These are phyloP conservation scores for Neopestalotiopsis sp. DNA, from an alignment of 2,329 filamentous ascomycete species.

Conservation along the genomic window DNA sequence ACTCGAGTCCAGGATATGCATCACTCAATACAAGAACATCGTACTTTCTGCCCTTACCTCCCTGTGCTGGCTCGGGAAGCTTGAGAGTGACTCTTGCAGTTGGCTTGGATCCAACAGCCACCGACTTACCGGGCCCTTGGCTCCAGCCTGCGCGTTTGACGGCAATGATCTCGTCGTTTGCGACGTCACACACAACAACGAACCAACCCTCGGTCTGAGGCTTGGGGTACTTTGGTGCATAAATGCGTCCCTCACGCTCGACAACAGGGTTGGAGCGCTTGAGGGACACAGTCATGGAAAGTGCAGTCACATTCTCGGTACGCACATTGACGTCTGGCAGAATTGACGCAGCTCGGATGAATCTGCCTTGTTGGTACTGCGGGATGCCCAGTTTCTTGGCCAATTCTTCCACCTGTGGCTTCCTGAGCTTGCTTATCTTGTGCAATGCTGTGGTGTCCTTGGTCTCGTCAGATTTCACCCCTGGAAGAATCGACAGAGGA, in stretches of 20 bases:
- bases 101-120: conserved; percentile 50
- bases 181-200: conserved; percentile 72
- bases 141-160: conserved; percentile 86
- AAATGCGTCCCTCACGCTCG: conserved; percentile 75
- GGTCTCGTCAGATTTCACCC: conserved; percentile 58
- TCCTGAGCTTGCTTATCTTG: conserved; percentile 36
- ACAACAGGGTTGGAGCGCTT: conserved; percentile 69
- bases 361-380: conserved; percentile 46
- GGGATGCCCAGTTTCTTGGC: conserved; percentile 58
- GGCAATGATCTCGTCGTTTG: conserved; percentile 77
- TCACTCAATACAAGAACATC: conserved; percentile 84
- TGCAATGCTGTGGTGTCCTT: conserved; percentile 43
- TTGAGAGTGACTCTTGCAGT: conserved; percentile 63
- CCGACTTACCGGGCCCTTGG: conserved; percentile 28
- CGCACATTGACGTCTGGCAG: conserved; percentile 74
- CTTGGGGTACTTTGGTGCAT: conserved; percentile 89
- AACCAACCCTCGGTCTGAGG: conserved; percentile 95
- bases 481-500: conserved; percentile 79
- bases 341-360: conserved; percentile 63
- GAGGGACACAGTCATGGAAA: conserved; percentile 67
- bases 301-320: conserved; percentile 64
- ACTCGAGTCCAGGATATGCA: conserved; percentile 79
- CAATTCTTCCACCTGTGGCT: conserved; percentile 41
- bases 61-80: conserved; percentile 54
- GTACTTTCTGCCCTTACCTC: conserved; percentile 61